Conservation (phyloP, 768 basidiomycete species). For the Lentinula guzmanii region DNA sequence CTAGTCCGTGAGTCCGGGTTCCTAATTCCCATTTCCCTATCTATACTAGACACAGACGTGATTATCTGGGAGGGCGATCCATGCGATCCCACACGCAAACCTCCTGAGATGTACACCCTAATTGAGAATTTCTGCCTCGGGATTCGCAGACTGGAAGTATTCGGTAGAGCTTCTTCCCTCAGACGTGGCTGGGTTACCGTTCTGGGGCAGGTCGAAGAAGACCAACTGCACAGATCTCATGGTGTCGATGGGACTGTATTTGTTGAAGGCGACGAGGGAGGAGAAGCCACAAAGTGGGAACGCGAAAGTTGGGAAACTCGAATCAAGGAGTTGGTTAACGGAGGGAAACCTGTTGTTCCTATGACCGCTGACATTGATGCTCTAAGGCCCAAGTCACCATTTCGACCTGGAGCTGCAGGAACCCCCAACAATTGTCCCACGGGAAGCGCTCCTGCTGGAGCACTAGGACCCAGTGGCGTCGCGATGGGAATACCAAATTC, state of each 20-base stretch:
- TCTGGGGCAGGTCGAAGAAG: conserved; percentile 58
- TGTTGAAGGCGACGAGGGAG: conserved; percentile 36
- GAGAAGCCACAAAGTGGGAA: conserved; percentile 46
- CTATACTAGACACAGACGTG: conserved; percentile 81
- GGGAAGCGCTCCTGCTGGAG: conserved; percentile 14
- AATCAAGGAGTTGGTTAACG: conserved; percentile 46
- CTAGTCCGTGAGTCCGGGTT: conserved; percentile 10
- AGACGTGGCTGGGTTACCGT: conserved; percentile 94
- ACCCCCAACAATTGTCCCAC: conserved; percentile 16
- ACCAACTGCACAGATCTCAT: conserved; percentile 31
- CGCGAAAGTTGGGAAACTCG: conserved; percentile 60
- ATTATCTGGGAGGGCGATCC: conserved; percentile 95
- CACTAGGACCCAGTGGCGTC: conserved; percentile 5
- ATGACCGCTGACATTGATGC: conserved; percentile 77
- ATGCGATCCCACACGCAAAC: conserved; percentile 77
- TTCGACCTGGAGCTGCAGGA: conserved; percentile 30
- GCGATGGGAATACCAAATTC: not conserved
- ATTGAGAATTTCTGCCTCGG: conserved; percentile 99
- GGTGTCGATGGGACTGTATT: conserved; percentile 25
- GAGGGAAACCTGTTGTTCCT: conserved; percentile 60
- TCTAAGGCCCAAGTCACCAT: conserved; percentile 81
- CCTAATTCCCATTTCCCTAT: not conserved
- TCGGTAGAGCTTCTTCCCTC: conserved; percentile 63
- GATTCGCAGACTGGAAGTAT: conserved; percentile 84
- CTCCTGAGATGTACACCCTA: conserved; percentile 92